These are phyloP conservation scores for Boletus coccyginus DNA, from an alignment of 768 basidiomycete species.

Conservation along the genomic window DNA sequence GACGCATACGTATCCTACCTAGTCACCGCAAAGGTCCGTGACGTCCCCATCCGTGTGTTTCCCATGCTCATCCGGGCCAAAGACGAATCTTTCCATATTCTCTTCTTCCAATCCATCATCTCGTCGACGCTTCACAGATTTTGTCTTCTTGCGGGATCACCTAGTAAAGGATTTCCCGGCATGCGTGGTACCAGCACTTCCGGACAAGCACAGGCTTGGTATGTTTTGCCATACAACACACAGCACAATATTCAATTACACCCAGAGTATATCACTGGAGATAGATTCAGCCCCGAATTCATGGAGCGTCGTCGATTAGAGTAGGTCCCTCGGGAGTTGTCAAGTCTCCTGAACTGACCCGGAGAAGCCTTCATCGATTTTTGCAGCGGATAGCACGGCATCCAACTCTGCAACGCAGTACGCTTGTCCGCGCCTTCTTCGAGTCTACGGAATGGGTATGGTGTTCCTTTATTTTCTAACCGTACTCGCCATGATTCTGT, in stretches of 20 bases:
- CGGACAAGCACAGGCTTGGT: slow-evolving; percentile 97
- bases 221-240: slow-evolving; percentile 27
- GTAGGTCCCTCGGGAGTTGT: slow-evolving; percentile 44
- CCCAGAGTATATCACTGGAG: slow-evolving; percentile 94
- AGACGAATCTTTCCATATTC: slow-evolving; percentile 93
- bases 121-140: slow-evolving; percentile 93
- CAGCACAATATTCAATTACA: slow-evolving; percentile 1
- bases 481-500: slow-evolving; percentile 6
- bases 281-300: slow-evolving; percentile 95
- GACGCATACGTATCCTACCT: slow-evolving; percentile 96
- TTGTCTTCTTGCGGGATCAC: slow-evolving; percentile 88
- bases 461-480: neutral
- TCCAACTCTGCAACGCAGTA: slow-evolving; percentile 89
- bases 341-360: slow-evolving; percentile 2
- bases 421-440: slow-evolving; percentile 90
- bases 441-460: slow-evolving; percentile 98
- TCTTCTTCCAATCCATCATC: slow-evolving; percentile 69
- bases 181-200: slow-evolving; percentile 95
- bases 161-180: slow-evolving; percentile 92
- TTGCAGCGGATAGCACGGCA: slow-evolving; percentile 88
- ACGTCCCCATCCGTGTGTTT: neutral
- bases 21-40: slow-evolving; percentile 78
- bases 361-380: slow-evolving; percentile 82
- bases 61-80: slow-evolving; percentile 13
- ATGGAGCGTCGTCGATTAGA: slow-evolving; percentile 90